Base-by-base conservation (phyloP, 2,329 filamentous ascomycete genomes). In the Fusarium algeriense region DNA sequence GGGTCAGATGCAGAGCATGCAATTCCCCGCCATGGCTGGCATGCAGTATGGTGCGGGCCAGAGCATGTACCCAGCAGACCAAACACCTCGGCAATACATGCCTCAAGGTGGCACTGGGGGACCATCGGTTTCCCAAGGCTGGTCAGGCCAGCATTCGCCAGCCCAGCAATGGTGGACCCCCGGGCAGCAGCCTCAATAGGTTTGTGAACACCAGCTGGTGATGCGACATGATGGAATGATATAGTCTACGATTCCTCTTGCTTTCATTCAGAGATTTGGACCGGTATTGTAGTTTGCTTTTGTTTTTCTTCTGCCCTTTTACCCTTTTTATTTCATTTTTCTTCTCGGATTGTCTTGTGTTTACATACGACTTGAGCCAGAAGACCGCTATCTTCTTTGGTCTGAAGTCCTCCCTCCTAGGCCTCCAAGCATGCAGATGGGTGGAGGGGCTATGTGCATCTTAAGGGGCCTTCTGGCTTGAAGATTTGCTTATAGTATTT, bases 61-160 rank as follows among this genome's bases (percentile, higher is more conserved):
- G 73, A 85, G 84, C 55, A 87, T 91, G 75, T 90, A 90, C 73
- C 82, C 87, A 20, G 81, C 88, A 32, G 90, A 92, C 49, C 89
- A 90, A 80, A 90, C 88, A 2, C 87, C 88, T 7, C 84, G 90
- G 56, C 88, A 90, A 76, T 92, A 91, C 82, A 87, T 94, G 88
- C 89, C 91, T 75, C 85, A 90, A 81, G 82, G 87, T 80, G 81
- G 86, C 74, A 80, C 89, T 7, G 81, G 81, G 7, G 80, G 82
- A 10, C 86, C 87, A 14, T 82, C 85, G 9, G 85, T 85, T 26
- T 84, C 85, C 4, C 87, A 89, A 67, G 78, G 82, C 7, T 89
- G 86, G 86, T 84, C 84, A 10, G 83, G 88, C 40, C 89, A 91
- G 74, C 90, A 91, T 74, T 90, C 90, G 63, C 86, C 89, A 12